Base-by-base conservation (phyloP, 805 yeast genomes). In the Saturnispora dispora region DNA sequence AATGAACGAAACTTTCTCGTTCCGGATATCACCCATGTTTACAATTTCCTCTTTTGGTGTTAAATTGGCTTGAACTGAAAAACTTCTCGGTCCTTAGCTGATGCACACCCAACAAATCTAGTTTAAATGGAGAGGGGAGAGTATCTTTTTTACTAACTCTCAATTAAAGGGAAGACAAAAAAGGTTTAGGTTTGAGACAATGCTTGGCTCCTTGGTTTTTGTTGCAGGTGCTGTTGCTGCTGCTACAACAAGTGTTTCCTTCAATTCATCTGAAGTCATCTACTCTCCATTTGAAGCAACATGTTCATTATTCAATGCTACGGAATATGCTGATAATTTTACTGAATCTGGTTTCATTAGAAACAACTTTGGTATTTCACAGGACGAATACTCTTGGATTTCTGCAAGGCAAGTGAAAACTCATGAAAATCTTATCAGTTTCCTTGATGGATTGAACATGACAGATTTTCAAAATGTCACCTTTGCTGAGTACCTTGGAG, bases 311-410 rank as follows among this genome's bases (percentile, higher is more conserved):
- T 52, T 45, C 4, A 58, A 60, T 40, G 32, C 54, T 2, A 47
- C 53, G 13, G 57, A 52, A 35, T 53, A 57, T 7, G 35, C 36
- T 4, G 52, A 54, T 4, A 48, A 53, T 3, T 51, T 50, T 4
- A 41, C 56, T 5, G 42, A 46, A 25, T 60, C 55, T 15, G 60
- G 60, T 28, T 52, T 57, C 30, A 43, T 61, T 25, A 72, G 88
- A 63, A 65, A 65, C 13, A 84, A 83, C 5, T 62, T 63, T 44
- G 57, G 63, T 1, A 58, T 81, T 22, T 75, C 83, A 1, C 53
- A 59, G 3, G 63, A 67, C n/a, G 89, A 82, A 60, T 54, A 61
- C 3, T 71, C 63, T 1, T 83, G 87, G 85, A 55, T 83, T 6
- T 54, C 68, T 25, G 70, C 66, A 15, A 70, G 81, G 61, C 69